Percentiles rank a stretch among this genome's conserved stretches.
phyloP scores from a whole-genome alignment of 306 rosid species.

The Ormosia emarginata region DNA sequence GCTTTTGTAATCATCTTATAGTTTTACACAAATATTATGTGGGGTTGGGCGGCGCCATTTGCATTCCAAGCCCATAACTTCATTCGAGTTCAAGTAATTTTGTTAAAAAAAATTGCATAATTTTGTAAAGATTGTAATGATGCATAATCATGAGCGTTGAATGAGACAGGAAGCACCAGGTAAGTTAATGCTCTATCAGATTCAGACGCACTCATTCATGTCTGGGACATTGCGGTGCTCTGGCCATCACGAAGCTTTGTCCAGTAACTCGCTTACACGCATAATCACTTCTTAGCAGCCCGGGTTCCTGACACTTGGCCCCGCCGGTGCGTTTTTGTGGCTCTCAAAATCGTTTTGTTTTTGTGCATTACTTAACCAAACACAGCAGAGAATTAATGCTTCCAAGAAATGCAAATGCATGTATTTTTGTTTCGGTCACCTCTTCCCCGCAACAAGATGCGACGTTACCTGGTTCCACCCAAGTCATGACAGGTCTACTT shows the following conservation, averaged over 20 bases:
- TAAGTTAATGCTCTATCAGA: background rate
- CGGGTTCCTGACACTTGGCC: slow-evolving; percentile 18
- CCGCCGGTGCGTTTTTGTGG: background rate
- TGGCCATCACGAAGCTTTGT: slow-evolving; percentile 20
- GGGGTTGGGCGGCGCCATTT: too few relatives aligned
- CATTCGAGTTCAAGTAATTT: background rate
- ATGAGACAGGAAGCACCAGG: slow-evolving; percentile 29
- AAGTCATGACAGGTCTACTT: background rate
- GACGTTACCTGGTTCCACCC: slow-evolving; percentile 28
- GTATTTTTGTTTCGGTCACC: slow-evolving; percentile 13
- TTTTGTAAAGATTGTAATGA: slow-evolving; percentile 31
- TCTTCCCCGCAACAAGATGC: slow-evolving; percentile 15
- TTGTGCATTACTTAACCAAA: background rate
- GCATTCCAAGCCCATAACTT: background rate
- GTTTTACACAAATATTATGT: background rate
- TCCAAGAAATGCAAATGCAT: background rate
- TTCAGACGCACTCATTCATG: slow-evolving; percentile 25
- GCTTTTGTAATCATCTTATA: background rate
- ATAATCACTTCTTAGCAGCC: slow-evolving; percentile 19
- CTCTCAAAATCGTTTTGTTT: background rate
- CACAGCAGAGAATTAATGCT: background rate
- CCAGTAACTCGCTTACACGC: background rate
- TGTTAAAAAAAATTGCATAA: background rate
- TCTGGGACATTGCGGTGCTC: background rate
- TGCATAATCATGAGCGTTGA: slow-evolving; percentile 34